Percentiles rank a stretch among this genome's conserved stretches.
phyloP scores from a whole-genome alignment of 768 basidiomycete genomes.

The Leccinum rimulosum region DNA sequence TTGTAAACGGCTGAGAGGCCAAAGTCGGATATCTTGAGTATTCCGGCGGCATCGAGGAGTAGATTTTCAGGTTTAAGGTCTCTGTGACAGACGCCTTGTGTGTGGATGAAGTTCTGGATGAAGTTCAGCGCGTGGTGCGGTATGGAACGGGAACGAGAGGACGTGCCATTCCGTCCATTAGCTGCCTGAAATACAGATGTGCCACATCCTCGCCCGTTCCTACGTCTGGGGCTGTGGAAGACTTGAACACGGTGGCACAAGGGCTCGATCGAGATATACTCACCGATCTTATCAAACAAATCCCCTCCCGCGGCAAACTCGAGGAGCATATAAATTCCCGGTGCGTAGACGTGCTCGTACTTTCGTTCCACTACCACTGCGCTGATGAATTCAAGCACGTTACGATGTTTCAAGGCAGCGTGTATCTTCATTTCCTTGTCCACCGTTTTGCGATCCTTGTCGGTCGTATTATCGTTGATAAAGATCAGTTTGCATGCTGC shows the following conservation, averaged over 20 bases:
- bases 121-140: neutral
- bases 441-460: constrained; percentile 71
- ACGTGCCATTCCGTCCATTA: constrained; percentile 76
- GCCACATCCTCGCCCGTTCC: constrained; percentile 86
- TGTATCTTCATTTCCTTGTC: constrained; percentile 95
- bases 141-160: neutral
- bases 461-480: constrained; percentile 60
- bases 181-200: constrained; percentile 86
- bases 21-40: constrained; percentile 93
- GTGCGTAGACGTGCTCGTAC: constrained; percentile 54
- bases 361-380: constrained; percentile 71
- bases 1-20: constrained; percentile 89
- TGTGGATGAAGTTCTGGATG: constrained; percentile 75
- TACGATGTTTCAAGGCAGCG: constrained; percentile 67
- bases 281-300: constrained; percentile 98
- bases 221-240: constrained; percentile 73
- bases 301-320: constrained; percentile 94
- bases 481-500: constrained; percentile 87
- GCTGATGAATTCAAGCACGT: constrained; percentile 83
- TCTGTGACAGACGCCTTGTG: constrained; percentile 89
- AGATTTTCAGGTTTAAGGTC: constrained; percentile 98
- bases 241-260: neutral
- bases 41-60: constrained; percentile 77
- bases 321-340: constrained; percentile 89
- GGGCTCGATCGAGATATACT: constrained; percentile 23